Evolutionary conservation across 345 rosid species (phyloP).

Genomic region (Conringia planisiliqua): DNA sequence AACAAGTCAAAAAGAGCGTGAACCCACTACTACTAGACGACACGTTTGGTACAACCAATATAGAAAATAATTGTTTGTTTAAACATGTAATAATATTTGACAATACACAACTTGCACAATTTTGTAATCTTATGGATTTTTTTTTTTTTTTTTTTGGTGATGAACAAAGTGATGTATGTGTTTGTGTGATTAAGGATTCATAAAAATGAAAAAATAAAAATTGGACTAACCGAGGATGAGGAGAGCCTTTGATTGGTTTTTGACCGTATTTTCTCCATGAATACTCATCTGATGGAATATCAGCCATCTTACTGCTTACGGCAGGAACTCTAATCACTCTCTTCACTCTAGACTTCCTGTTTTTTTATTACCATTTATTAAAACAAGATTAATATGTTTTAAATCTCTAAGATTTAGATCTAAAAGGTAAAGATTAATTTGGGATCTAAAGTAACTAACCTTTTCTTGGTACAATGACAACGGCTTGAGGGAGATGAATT

Average conservation of each 20-base stretch:
- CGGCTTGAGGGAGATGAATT: constrained; percentile 65
- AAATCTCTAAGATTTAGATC: neutral
- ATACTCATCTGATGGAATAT: constrained; percentile 84
- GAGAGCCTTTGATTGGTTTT: constrained; percentile 97
- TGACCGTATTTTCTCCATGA: constrained; percentile 99
- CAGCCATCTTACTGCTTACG: constrained; percentile 77
- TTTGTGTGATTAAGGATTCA: neutral
- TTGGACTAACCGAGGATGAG: constrained; percentile 79
- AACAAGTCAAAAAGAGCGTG: constrained; percentile 26
- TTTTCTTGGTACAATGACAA: constrained; percentile 96
- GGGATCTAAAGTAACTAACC: constrained; percentile 34
- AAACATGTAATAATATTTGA: constrained; percentile 13
- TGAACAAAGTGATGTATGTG: neutral
- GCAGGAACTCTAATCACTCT: constrained; percentile 79
- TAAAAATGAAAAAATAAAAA: neutral
- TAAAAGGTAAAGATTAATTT: neutral
- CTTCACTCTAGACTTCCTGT: constrained; percentile 69
- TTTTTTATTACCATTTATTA: neutral
- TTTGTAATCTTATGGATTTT: neutral
- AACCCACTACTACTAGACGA: constrained; percentile 26
- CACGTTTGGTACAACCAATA: constrained; percentile 27
- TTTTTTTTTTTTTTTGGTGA: neutral
- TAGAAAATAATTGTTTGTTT: neutral
- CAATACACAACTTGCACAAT: constrained; percentile 7
- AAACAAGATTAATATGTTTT: neutral